These are phyloP conservation scores for Coccomyxa sp. DNA, from an alignment of 139 green algal species.

Conservation along the genomic window DNA sequence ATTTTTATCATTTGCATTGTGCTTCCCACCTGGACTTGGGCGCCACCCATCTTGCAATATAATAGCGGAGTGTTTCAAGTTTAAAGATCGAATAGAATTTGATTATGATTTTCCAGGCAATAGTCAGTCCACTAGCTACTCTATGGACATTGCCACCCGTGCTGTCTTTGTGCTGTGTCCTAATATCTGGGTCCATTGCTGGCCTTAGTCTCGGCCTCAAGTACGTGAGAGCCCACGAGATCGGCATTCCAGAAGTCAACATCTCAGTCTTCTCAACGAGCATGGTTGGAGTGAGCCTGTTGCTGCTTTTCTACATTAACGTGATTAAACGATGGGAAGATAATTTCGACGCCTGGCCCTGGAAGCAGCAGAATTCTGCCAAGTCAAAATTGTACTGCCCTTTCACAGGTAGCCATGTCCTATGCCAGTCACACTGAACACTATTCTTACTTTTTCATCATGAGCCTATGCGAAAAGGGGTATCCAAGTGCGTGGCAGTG, in stretches of 20 bases:
- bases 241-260: background rate
- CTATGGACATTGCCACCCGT: background rate
- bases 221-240: background rate
- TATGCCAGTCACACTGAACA: background rate
- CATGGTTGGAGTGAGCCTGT: background rate
- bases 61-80: too few species aligned
- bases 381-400: conserved; percentile 24
- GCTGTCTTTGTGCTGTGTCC: background rate
- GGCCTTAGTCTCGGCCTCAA: background rate
- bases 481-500: background rate
- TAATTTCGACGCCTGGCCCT: conserved; percentile 1
- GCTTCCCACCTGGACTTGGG: too few species aligned
- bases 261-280: background rate
- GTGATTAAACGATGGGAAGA: background rate
- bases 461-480: background rate
- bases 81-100: too few species aligned
- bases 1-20: too few species aligned
- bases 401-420: conserved; percentile 27
- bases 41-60: too few species aligned
- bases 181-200: background rate
- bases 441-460: background rate
- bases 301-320: background rate
- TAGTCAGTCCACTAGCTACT: background rate
- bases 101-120: background rate
- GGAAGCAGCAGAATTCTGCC: background rate